Base-by-base conservation (phyloP, 164 flowering plant genomes). In the Warburgia ugandensis region DNA sequence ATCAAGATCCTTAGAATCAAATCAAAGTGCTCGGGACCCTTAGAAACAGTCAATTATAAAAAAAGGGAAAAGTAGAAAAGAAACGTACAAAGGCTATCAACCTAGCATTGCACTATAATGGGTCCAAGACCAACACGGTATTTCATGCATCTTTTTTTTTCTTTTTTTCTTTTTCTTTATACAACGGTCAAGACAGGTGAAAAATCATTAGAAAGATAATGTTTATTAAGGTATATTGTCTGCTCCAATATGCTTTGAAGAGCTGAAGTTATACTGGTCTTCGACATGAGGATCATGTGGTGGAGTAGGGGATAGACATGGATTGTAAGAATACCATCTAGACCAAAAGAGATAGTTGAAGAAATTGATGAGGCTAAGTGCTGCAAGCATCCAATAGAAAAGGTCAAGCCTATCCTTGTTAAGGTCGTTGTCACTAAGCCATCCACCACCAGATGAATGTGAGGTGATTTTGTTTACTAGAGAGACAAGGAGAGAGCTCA, bases 381-480 rank as follows among this genome's bases (percentile, higher is more conserved):
- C 67, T 20, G 83, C 86, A 14, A 80, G 62, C 64, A 83, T 28
- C 91, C 91, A 80, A 39, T 83, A 83, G 59, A 83, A 83, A 21
- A 76, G 72, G 50, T 83, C 86, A 5, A 83, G 62, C 44, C 82
- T 69, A 40, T 80, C 84, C 54, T 72, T 68, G 73, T 83, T 80
- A 3, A 83, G 77, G 52, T 83, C 73, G 57, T 78, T 83, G 13
- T 76, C 67, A 46, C 77, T 60, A 2, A 80, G 61, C 91, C 91
- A 83, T 0, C 87, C 86, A 13, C 58, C 64, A 33, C 52, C 44
- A 11, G 47, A 32, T 31, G 63, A 58, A 19, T 40, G 12, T 33
- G 74, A 62, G 14, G 83, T 81, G 41, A 79, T 62, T 31, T 63
- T 77, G 64, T 82, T 79, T 38, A 77, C 78, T 12, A 80, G 47